phyloP scores from a whole-genome alignment of 805 yeast genomes.

The Myxozyma sirexii region DNA sequence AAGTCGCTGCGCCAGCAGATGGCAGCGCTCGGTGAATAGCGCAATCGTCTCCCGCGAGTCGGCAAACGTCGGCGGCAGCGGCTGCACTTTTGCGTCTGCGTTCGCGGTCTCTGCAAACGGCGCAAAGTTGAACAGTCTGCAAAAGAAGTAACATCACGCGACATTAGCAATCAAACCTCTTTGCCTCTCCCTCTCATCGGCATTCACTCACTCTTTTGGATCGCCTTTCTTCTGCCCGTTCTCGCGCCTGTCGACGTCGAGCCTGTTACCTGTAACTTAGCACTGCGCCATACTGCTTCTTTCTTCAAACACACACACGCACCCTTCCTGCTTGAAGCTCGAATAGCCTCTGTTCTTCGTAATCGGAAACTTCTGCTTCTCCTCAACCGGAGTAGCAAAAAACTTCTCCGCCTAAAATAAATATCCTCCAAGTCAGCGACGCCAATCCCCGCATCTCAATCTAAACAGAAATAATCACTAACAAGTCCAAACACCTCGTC shows the following conservation, averaged over 20 bases:
- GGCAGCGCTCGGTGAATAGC: conserved; percentile 48
- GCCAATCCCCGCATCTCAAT: background rate
- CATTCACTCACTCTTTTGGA: conserved; percentile 45
- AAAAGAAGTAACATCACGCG: no score
- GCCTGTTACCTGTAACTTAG: conserved; percentile 12
- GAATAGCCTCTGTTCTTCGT: conserved; percentile 67
- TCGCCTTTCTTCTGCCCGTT: conserved; percentile 46
- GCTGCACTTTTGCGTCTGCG: conserved; percentile 40
- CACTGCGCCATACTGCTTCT: background rate
- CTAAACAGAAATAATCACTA: background rate
- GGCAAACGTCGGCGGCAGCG: conserved; percentile 58
- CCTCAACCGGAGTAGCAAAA: conserved; percentile 55
- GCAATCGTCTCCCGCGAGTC: conserved; percentile 49
- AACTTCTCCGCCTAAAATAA: conserved; percentile 48
- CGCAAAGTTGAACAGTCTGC: conserved; percentile 64
- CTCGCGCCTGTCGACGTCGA: conserved; percentile 39
- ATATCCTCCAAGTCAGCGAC: background rate
- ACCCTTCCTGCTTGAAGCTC: conserved; percentile 55
- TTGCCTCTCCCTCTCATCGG: no score
- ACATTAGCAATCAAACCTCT: no score
- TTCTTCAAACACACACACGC: conserved; percentile 25
- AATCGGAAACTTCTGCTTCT: conserved; percentile 55
- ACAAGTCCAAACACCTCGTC: conserved; percentile 51
- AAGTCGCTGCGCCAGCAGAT: conserved; percentile 52
- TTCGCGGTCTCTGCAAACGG: conserved; percentile 48